These are phyloP conservation scores for Schizophyllum amplum DNA, from an alignment of 1,284 basidiomycete genomes.

Conservation along the genomic window DNA sequence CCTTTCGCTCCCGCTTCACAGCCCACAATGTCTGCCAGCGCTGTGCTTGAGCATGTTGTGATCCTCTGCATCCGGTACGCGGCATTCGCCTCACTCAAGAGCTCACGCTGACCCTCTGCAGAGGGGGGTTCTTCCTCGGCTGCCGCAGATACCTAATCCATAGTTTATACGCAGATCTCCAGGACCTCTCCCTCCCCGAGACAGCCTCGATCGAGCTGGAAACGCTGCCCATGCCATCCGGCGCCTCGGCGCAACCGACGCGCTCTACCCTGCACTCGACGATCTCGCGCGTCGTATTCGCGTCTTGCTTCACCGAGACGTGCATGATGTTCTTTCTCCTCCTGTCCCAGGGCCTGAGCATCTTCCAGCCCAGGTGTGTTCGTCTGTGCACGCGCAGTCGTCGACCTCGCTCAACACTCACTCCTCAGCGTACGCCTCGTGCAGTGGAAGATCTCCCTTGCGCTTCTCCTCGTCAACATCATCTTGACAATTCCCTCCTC, in stretches of 20 bases:
- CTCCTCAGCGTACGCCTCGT: constrained; percentile 43
- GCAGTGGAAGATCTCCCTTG: constrained; percentile 58
- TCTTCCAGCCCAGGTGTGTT: constrained; percentile 46
- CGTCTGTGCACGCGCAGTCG: background rate
- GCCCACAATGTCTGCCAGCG: no score
- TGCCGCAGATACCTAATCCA: constrained; percentile 48
- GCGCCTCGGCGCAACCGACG: constrained; percentile 16
- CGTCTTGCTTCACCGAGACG: constrained; percentile 61
- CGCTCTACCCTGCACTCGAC: constrained; percentile 37
- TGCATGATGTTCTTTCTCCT: constrained; percentile 59
- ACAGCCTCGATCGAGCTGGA: constrained; percentile 27
- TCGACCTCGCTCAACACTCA: background rate
- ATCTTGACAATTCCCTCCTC: constrained; percentile 54
- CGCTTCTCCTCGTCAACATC: constrained; percentile 45
- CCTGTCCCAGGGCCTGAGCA: constrained; percentile 51
- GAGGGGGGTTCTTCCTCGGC: constrained; percentile 40
- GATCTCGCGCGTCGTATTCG: constrained; percentile 49
- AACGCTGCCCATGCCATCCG: constrained; percentile 33
- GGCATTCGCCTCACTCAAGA: no score
- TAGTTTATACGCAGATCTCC: constrained; percentile 51
- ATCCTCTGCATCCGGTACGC: background rate
- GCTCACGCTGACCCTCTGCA: constrained; percentile 15
- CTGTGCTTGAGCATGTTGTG: no score
- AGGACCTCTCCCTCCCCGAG: constrained; percentile 24
- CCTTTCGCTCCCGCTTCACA: no score